Evolutionary conservation across 306 rosid species (phyloP), one percentile per base, ranked within the genome.

Genomic region (Quercus rubra): DNA sequence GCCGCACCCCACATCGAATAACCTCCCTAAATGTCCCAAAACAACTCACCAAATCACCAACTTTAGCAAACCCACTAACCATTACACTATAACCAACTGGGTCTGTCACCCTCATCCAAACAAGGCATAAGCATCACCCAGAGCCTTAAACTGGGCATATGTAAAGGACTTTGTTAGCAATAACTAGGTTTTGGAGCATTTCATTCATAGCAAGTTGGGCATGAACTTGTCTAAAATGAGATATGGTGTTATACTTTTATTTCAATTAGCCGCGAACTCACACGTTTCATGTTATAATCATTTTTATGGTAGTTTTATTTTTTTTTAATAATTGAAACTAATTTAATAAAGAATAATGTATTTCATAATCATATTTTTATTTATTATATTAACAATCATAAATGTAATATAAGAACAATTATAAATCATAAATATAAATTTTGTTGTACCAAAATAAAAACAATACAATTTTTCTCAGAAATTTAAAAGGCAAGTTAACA

Each of bases 111-210:
- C 49, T 21, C 92, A 93, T 86, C 52, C 31, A 78, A 93, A 93
- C 84, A 93, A 63, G 7, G 52, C 61, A 78, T 83, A 74, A 14
- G 93, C 91, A 76, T 86, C 89, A 17, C 69, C 78, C 27, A 87
- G 49, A 17, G 82, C 89, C 46, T 62, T 88, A 73, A 86, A 85
- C 18, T 85, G 85, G 15, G 77, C 66, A 77, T 91, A 63, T 25
- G 85, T 80, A 82, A 59, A 91, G 89, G 33, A 93, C 92, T 85
- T 91, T 93, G 89, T 93, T 93, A 20, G 95, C 84, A 74, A 91
- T 78, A 70, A 74, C 21, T 31, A 90, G 87, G 77, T 87, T 84
- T 49, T 66, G 81, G 54, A 85, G 79, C 77, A 81, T 79, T 79
- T 93, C 97, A 5, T 80, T 85, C 62, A 70, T 71, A 12, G 80